Percentiles rank a stretch among this genome's conserved stretches.
These are phyloP conservation scores for Xylaria cubensis DNA, from an alignment of 495 filamentous ascomycete species.

Conservation along the genomic window DNA sequence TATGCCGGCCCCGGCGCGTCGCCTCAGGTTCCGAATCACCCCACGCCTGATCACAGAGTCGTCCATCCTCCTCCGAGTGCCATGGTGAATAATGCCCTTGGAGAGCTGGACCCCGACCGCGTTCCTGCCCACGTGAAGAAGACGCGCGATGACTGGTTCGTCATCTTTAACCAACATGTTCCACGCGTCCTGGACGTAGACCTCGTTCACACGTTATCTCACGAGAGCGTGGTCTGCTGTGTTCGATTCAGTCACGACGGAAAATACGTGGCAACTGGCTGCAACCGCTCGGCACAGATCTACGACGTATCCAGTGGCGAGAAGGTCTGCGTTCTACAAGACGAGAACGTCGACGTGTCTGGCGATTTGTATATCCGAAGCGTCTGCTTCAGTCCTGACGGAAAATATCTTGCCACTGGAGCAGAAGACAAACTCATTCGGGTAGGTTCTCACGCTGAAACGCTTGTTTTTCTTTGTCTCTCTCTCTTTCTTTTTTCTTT, in stretches of 20 bases:
- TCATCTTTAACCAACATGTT: constrained; percentile 85
- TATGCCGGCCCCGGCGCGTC: constrained; percentile 84
- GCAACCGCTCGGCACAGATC: constrained; percentile 88
- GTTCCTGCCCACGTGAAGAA: constrained; percentile 85
- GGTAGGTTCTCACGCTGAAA: constrained; percentile 56
- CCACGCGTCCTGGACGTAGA: constrained; percentile 86
- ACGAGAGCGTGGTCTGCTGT: constrained; percentile 91
- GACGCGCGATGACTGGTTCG: constrained; percentile 84
- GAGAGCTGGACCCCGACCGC: constrained; percentile 85
- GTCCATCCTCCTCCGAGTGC: constrained; percentile 54
- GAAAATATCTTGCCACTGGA: constrained; percentile 85
- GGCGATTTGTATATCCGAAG: constrained; percentile 91
- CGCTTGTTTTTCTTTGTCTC: constrained; percentile 11
- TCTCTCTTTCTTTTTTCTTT: too few species aligned
- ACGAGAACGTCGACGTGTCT: constrained; percentile 81
- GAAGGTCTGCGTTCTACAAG: constrained; percentile 79
- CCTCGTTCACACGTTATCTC: constrained; percentile 81
- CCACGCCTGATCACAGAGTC: constrained; percentile 67
- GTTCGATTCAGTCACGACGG: constrained; percentile 89
- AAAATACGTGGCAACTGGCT: constrained; percentile 87
- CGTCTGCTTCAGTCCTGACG: constrained; percentile 92
- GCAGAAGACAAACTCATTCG: constrained; percentile 92
- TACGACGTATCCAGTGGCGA: constrained; percentile 83
- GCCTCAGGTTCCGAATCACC: constrained; percentile 80
- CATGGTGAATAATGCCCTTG: constrained; percentile 73